phyloP scores from a whole-genome alignment of 1,284 basidiomycete genomes.

The Irpex lacteus region DNA sequence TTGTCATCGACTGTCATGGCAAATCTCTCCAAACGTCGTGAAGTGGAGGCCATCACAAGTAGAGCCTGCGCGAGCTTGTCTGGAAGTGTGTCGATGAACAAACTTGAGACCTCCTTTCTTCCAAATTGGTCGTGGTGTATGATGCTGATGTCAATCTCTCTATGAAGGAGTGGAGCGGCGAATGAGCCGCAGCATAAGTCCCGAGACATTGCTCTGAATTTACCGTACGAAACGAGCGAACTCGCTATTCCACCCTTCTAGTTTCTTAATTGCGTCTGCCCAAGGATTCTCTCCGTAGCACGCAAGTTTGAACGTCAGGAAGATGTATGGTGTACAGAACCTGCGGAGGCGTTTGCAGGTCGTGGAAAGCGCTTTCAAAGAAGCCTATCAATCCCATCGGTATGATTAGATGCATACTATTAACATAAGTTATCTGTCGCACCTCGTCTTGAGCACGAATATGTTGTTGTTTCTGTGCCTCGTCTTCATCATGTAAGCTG shows the following conservation, averaged over 20 bases:
- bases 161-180: neutral
- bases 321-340: neutral
- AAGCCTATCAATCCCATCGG: neutral
- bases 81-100: neutral
- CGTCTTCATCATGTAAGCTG: neutral
- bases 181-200: neutral
- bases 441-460: neutral
- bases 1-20: neutral
- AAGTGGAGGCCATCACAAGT: neutral
- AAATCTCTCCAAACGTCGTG: neutral
- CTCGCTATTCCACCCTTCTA: neutral
- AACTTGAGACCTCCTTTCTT: neutral
- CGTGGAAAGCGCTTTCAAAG: neutral
- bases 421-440: neutral
- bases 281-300: neutral
- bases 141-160: neutral
- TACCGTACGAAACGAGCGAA: neutral
- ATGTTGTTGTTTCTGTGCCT: neutral
- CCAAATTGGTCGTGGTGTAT: neutral
- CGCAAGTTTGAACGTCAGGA: neutral
- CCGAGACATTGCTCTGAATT: neutral
- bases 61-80: neutral
- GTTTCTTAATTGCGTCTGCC: neutral
- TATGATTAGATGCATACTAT: neutral
- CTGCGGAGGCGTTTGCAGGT: neutral